Base-by-base conservation (phyloP, 148 eudicot species). In the Spergularia marina region DNA sequence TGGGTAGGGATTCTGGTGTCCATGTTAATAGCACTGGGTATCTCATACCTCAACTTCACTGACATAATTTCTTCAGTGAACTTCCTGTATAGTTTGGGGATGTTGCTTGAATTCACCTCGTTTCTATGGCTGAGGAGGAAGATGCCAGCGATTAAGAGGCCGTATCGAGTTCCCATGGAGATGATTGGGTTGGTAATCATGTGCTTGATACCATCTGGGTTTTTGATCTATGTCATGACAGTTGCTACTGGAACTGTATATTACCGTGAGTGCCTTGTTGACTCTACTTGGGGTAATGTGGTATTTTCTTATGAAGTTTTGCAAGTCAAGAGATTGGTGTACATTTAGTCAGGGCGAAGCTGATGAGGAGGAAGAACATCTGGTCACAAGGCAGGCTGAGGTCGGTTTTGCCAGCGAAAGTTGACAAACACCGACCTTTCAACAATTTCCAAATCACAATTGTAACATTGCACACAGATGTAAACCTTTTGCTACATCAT, bases 121-220 rank as follows among this genome's bases (percentile, higher is more conserved):
- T 84, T 84, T 81, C 77, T 83, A 2, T 78, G 86, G 83, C 47
- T 84, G 77, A 81, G 84, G 77, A 72, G 71, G 77, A 84, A 78
- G 66, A 77, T 77, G 84, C 79, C 80, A 18, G 53, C 65, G 20
- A 17, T 77, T 6, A 74, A 74, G 74, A 76, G 91, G 80, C 91
- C 91, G 1, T 88, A 6, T 41, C 58, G 64, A 66, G 86, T 88
- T 15, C 87, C 87, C 2, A 74, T 88, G 65, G 75, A 70, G 20
- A 66, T 84, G 71, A 11, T 54, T 17, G 86, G 84, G 8, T 71
- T 88, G 79, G 70, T 84, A 66, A 34, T 85, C 15, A 86, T 86
- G 89, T 88, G 89, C 68, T 20, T 81, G 76, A 68, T 86, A n/a
- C 91, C 88, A 39, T 83, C 85, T 25, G 84, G 71, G 63, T 86